Evolutionary conservation across 768 basidiomycete genomes (phyloP).

Genomic region (Omphalotus guepiniiformis): DNA sequence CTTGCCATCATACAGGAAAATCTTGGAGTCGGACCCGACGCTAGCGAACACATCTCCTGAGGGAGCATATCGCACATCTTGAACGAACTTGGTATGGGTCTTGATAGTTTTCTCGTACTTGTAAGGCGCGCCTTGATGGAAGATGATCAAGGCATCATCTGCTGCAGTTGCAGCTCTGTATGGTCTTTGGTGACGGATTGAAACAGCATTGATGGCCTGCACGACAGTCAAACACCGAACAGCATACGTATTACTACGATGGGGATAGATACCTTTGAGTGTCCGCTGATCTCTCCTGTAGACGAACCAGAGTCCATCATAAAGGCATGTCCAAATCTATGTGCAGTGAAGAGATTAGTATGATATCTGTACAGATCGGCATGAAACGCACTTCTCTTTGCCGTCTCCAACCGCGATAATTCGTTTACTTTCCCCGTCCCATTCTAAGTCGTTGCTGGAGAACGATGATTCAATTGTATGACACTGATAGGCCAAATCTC

Average conservation of each 20-base stretch:
- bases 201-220: conserved; percentile 82
- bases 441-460: conserved; percentile 83
- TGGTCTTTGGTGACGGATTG: conserved; percentile 84
- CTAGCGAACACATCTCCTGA: conserved; percentile 83
- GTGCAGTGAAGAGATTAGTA: neutral
- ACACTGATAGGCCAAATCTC: neutral
- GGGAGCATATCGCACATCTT: conserved; percentile 80
- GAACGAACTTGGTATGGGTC: conserved; percentile 89
- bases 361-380: neutral
- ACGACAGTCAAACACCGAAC: neutral
- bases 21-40: conserved; percentile 83
- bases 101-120: conserved; percentile 89
- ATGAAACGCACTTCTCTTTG: conserved; percentile 65
- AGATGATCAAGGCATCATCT: conserved; percentile 78
- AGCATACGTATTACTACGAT: no score
- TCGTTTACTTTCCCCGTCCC: conserved; percentile 97
- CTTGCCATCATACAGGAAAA: conserved; percentile 89
- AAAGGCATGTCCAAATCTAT: conserved; percentile 81
- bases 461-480: neutral
- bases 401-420: conserved; percentile 94
- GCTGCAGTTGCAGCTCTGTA: conserved; percentile 87
- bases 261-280: conserved; percentile 62
- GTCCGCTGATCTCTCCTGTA: conserved; percentile 85
- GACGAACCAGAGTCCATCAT: conserved; percentile 81
- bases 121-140: conserved; percentile 87